Evolutionary conservation across 75 land plant genomes (phyloP).

Genomic region (Cunninghamia lanceolata): DNA sequence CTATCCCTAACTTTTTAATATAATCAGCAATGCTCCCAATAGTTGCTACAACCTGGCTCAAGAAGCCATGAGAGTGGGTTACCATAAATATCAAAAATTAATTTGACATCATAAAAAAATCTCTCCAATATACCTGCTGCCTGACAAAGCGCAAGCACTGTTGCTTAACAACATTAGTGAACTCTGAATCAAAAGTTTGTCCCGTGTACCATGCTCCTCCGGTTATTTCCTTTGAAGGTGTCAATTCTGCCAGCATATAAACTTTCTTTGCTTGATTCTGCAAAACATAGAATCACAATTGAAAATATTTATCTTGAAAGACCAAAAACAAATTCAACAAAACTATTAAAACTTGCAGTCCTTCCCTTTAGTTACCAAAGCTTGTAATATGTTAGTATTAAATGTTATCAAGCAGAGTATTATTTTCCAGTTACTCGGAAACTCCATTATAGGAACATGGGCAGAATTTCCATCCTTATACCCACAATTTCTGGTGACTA

Average conservation of each 20-base stretch:
- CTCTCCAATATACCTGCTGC: slow-evolving; percentile 19
- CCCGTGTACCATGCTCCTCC: slow-evolving; percentile 81
- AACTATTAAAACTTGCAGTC: background rate
- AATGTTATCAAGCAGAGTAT: background rate
- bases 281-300: background rate
- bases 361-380: background rate
- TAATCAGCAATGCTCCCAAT: slow-evolving; percentile 42
- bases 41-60: slow-evolving; percentile 42
- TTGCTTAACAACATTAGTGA: slow-evolving; percentile 40
- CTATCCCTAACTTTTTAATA: slow-evolving; percentile 33
- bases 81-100: background rate
- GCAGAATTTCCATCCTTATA: too few species aligned
- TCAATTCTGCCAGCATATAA: slow-evolving; percentile 74
- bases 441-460: too few species aligned
- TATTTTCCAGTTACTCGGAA: background rate
- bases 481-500: too few species aligned
- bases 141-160: slow-evolving; percentile 34
- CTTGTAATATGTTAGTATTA: background rate
- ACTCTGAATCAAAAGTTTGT: slow-evolving; percentile 64
- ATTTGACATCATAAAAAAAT: background rate
- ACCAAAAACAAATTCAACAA: background rate
- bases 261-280: slow-evolving; percentile 42
- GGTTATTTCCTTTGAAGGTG: slow-evolving; percentile 76
- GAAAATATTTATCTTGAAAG: background rate
- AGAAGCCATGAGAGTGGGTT: slow-evolving; percentile 5